A percentile compares a stretch with the other conserved stretches of the same genome.
Evolutionary conservation across 352 stramenopile species (phyloP).

Genomic region (Pythium grandisporangium): DNA sequence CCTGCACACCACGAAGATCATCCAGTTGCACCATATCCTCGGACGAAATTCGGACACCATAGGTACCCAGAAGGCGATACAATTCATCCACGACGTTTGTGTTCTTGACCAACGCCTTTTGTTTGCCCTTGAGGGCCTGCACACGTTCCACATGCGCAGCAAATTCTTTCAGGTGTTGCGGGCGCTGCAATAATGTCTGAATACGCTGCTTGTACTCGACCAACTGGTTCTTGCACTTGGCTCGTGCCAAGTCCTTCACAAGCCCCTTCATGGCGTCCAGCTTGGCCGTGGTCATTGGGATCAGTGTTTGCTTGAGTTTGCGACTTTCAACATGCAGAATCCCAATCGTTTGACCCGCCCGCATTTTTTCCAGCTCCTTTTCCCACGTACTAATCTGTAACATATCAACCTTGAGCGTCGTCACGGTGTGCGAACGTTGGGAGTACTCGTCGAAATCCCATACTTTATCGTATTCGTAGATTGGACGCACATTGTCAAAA

Average conservation of each 20-base stretch:
- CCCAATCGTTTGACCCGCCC: conserved; percentile 84
- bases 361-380: conserved; percentile 93
- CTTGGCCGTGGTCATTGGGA: conserved; percentile 89
- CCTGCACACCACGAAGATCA: conserved; percentile 78
- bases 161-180: conserved; percentile 90
- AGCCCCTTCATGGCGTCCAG: conserved; percentile 90
- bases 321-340: conserved; percentile 90
- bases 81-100: conserved; percentile 90
- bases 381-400: conserved; percentile 88
- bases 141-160: conserved; percentile 79
- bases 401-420: conserved; percentile 86
- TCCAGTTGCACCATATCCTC: conserved; percentile 93
- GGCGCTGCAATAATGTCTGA: conserved; percentile 69
- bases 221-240: conserved; percentile 84
- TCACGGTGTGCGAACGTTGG: conserved; percentile 74
- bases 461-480: conserved; percentile 87
- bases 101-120: conserved; percentile 77
- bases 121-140: conserved; percentile 60
- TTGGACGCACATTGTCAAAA: conserved; percentile 89
- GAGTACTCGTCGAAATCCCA: conserved; percentile 89
- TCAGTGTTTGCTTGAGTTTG: conserved; percentile 90
- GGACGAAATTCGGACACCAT: conserved; percentile 87
- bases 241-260: conserved; percentile 84
- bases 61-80: conserved; percentile 86
- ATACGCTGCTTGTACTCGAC: conserved; percentile 89